Base-by-base conservation (phyloP, 139 green algal genomes). In the Limnomonas spitsbergensis region DNA sequence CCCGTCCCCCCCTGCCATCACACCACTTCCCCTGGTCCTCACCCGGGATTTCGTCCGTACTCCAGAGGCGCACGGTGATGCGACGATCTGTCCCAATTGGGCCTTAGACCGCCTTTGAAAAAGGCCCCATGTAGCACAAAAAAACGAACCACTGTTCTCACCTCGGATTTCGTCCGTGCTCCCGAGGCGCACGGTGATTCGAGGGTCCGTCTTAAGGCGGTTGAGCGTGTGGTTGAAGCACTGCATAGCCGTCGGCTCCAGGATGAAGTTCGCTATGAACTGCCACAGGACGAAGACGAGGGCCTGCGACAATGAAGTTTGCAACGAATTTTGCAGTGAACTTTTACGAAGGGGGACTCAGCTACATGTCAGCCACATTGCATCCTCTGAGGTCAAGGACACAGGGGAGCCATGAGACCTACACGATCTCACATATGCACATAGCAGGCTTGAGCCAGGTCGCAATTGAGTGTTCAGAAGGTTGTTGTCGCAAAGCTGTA, bases 161-260 rank as follows among this genome's bases (percentile, higher is more conserved):
- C 86, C 88, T 56, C 82, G 73, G 53, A 93, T 91, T 76, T 89
- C 81, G 56, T 85, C 77, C 2, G 74, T 67, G 37, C 73, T 81
- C 39, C 90, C 89, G 38, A 95, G 82, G 27, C 89, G 79, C 56
- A 97, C 91, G 3, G 89, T 97, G 37, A 97, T 90, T 34, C 93
- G 85, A 1, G 93, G 94, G 84, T 98, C 95, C 2, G 90, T 78
- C 47, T 94, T 88, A 26, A 98, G 89, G 40, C 85, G 80, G 2
- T 97, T 82, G 40, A 98, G 83, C 1, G 92, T 90, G 39, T 89
- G 77, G 74, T 95, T 95, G 82, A 97, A 98, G 77, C 91, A 93
- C 26, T 84, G 88, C 78, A 97, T 93, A 72, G 96, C 91, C n/a
- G 90, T 91, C 6, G 95, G 94, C 84, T 96, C 88, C 42, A 95